Evolutionary conservation across 2,329 filamentous ascomycete genomes (phyloP).

Genomic region (Penicillium verrucosum): DNA sequence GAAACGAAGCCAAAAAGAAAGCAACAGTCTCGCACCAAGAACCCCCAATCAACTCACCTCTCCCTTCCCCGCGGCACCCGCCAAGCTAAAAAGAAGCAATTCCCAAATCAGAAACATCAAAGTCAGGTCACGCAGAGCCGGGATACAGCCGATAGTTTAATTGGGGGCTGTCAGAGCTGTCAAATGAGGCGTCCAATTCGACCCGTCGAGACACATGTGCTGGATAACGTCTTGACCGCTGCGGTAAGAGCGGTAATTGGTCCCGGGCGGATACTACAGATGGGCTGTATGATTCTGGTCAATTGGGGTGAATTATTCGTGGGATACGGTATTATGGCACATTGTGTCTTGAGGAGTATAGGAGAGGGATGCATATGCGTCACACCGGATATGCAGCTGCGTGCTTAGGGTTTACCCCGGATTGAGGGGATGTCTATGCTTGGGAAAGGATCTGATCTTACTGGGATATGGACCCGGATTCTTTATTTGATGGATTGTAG

Average conservation of each 20-base stretch:
- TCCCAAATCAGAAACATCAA: no score
- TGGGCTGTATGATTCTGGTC: neutral
- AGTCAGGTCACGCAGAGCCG: no score
- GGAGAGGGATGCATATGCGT: neutral
- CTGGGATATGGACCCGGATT: neutral
- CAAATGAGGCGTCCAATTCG: neutral
- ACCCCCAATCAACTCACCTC: no score
- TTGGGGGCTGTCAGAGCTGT: neutral
- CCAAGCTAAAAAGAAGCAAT: no score
- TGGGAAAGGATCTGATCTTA: neutral
- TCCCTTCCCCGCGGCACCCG: no score
- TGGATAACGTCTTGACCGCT: slow-evolving; percentile 7
- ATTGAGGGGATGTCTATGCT: neutral
- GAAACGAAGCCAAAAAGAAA: neutral
- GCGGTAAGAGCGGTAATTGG: neutral
- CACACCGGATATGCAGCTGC: slow-evolving; percentile 1
- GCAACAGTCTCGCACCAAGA: no score
- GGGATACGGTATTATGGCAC: neutral
- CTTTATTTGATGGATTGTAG: neutral
- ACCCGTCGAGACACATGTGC: neutral
- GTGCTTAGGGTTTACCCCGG: neutral
- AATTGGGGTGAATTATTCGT: no score
- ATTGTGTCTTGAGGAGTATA: neutral
- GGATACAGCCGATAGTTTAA: neutral
- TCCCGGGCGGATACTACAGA: neutral